Evolutionary conservation across 1,139 yeast genomes (phyloP), one percentile per base, ranked within the genome.

Genomic region (Yamadazyma mexicana): DNA sequence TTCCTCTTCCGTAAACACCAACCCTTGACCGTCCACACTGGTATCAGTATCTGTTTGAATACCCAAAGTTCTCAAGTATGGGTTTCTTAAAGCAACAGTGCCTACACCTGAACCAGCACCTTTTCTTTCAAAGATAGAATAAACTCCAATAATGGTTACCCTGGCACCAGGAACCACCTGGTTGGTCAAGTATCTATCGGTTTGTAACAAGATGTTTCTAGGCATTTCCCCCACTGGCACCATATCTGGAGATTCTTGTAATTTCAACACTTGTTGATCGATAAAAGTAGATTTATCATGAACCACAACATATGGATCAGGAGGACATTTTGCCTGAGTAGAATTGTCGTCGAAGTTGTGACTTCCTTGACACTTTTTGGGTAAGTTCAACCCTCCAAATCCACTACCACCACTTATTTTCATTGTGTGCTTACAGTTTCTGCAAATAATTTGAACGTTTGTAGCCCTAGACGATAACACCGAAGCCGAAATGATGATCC

Each of bases 181-280:
- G 65, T 92, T 92, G 18, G 97, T 85, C 60, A 92, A 70, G 50
- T 87, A 87, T 49, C 98, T 77, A 59, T 94, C 98, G 16, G 91
- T 87, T 37, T 94, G 87, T 50, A 94, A 72, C 45, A 88, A 62
- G 37, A 94, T 85, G 55, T 92, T 96, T 52, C 99, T 80, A 11
- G 99, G 99, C 91, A 92, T 85, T 67, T 92, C 99, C 47, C 99
- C 98, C 16, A 92, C 96, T 2, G 98, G 99, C 1, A 92, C 98
- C 84, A 87, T 86, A 60, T 92, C 98, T 11, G 98, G 98, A 12
- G 95, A 77, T 59, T 92, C 99, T 61, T 92, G 99, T 40, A 94
- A 73, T 59, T 94, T 94, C 55, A 94, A 74, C 18, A 86, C 82
- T 62, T 94, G 99, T 60, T 94, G 98, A 62, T 94, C 98, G 42